A percentile compares a stretch with the other conserved stretches of the same genome.
Conservation (phyloP, 2,329 filamentous ascomycete genomes). For the Aspergillus fumigatiaffinis region DNA sequence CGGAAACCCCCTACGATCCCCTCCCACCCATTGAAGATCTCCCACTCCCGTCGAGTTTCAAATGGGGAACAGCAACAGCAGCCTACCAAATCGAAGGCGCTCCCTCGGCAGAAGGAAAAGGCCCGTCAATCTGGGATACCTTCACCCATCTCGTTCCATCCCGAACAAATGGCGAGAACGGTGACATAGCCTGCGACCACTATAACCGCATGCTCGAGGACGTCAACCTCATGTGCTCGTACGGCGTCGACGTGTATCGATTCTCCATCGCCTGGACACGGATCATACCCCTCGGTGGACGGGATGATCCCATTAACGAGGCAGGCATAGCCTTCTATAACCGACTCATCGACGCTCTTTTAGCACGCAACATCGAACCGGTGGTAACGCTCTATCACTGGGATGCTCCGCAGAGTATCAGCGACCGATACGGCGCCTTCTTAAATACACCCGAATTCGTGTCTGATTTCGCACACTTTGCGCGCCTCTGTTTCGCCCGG, state of each 20-base stretch:
- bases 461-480: slow-evolving; percentile 20
- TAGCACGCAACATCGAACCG: slow-evolving; percentile 39
- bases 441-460: slow-evolving; percentile 1
- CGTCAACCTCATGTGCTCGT: slow-evolving; percentile 23
- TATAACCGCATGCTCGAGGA: slow-evolving; percentile 47
- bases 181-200: slow-evolving; percentile 46
- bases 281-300: slow-evolving; percentile 44
- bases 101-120: slow-evolving; percentile 32
- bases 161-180: slow-evolving; percentile 34
- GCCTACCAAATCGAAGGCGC: slow-evolving; percentile 43
- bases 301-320: slow-evolving; percentile 41
- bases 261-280: slow-evolving; percentile 47
- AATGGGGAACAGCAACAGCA: slow-evolving; percentile 39
- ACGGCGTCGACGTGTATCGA: slow-evolving; percentile 28
- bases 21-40: background rate
- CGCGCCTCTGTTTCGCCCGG: slow-evolving; percentile 25
- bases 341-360: slow-evolving; percentile 39
- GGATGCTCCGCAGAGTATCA: slow-evolving; percentile 36
- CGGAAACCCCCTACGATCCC: too few species aligned
- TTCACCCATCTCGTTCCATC: slow-evolving; percentile 29
- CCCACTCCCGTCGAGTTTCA: slow-evolving; percentile 29
- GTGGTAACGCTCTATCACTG: slow-evolving; percentile 43
- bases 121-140: slow-evolving; percentile 37
- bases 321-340: slow-evolving; percentile 44
- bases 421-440: slow-evolving; percentile 33